These are phyloP conservation scores for Chrysoporthe austroafricana DNA, from an alignment of 2,329 filamentous ascomycete species.

Conservation along the genomic window DNA sequence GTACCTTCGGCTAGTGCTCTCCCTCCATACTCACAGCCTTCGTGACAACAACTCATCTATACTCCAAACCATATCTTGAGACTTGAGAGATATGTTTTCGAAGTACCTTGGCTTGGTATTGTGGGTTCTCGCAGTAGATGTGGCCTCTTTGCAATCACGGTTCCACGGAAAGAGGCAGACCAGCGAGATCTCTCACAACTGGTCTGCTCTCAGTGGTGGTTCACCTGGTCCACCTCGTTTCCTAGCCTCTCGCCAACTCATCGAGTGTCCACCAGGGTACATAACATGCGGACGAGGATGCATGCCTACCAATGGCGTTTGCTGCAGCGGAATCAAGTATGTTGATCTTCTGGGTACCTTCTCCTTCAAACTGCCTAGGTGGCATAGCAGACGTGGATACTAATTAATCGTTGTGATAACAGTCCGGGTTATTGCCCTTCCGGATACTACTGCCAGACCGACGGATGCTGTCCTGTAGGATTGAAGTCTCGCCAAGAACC, in stretches of 20 bases:
- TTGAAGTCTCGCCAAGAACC: too few relatives aligned
- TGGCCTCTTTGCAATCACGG: not conserved
- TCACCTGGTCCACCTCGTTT: not conserved
- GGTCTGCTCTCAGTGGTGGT: not conserved
- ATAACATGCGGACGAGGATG: not conserved
- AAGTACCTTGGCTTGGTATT: not conserved
- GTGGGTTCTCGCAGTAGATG: not conserved
- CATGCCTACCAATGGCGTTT: not conserved
- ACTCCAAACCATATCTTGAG: not conserved
- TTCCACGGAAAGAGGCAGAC: not conserved
- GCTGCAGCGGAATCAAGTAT: not conserved
- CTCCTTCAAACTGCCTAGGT: not conserved
- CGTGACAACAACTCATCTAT: not conserved
- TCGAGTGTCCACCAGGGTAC: not conserved
- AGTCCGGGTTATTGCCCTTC: not conserved
- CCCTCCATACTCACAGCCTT: not conserved
- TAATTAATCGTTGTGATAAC: not conserved
- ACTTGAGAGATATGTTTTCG: not conserved
- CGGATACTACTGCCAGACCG: not conserved
- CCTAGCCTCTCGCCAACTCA: not conserved
- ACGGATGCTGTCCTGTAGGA: not conserved
- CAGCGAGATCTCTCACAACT: not conserved
- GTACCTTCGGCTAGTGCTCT: not conserved
- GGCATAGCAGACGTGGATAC: not conserved
- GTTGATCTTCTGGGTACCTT: not conserved